A percentile compares a stretch with the other conserved stretches of the same genome.
phyloP scores from a whole-genome alignment of 345 rosid species.

The Gossypium thurberi region DNA sequence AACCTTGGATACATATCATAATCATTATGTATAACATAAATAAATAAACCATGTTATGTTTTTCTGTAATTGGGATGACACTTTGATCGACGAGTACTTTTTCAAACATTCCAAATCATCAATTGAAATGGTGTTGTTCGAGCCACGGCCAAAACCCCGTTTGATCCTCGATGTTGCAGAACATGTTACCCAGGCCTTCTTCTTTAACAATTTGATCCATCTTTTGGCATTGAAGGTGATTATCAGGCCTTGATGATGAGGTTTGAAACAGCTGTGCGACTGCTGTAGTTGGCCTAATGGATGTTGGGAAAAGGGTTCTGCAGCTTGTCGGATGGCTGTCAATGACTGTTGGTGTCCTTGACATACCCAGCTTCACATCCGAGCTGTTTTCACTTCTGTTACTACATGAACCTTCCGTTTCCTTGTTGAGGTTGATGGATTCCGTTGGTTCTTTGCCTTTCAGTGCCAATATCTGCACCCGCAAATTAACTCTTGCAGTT shows the following conservation, averaged over 20 bases:
- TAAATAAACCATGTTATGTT: too few relatives aligned
- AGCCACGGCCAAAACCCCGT: conserved; percentile 97
- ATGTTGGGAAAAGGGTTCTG: conserved; percentile 56
- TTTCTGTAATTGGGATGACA: background rate
- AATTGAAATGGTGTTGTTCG: conserved; percentile 76
- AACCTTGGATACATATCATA: conserved; percentile 16
- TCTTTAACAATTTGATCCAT: conserved; percentile 68
- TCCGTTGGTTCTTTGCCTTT: conserved; percentile 78
- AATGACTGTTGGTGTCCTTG: conserved; percentile 50
- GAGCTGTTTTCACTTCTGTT: conserved; percentile 91
- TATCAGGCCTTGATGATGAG: conserved; percentile 32
- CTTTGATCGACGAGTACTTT: too few relatives aligned
- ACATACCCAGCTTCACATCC: conserved; percentile 70
- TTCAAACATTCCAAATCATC: conserved; percentile 16
- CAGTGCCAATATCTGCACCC: conserved; percentile 70
- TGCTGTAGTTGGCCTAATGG: conserved; percentile 27
- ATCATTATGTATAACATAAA: background rate
- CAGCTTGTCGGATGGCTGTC: conserved; percentile 64
- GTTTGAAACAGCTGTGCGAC: conserved; percentile 51
- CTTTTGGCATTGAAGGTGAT: conserved; percentile 39
- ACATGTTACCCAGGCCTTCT: conserved; percentile 84
- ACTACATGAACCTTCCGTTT: conserved; percentile 87
- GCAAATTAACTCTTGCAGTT: conserved; percentile 14
- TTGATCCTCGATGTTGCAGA: conserved; percentile 84
- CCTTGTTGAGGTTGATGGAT: conserved; percentile 86